Evolutionary conservation across 306 rosid genomes (phyloP), one percentile per base, ranked within the genome.

Genomic region (Glycine soja): DNA sequence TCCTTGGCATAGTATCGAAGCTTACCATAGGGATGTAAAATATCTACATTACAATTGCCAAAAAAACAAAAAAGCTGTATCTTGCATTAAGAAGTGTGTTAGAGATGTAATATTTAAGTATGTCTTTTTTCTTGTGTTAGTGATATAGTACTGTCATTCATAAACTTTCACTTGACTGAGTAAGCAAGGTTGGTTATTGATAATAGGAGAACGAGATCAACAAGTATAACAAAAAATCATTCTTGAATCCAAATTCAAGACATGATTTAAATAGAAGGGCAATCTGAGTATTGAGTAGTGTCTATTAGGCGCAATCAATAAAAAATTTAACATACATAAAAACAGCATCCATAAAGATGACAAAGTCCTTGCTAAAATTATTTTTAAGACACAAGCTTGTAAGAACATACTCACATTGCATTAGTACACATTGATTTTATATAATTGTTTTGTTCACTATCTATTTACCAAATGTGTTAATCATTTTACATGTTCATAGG

Each of bases 401-500:
- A 62, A 62, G 10, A 9, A 62, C 45, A 11, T 10, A 11, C 2
- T 36, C 16, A 64, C 7, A 47, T 52, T 0, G 14, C 62, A 50
- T 8, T 34, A 14, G 47, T 34, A 42, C n/a, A 34, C 8, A 51
- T 9, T 50, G 10, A n/a, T 52, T 34, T 52, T n/a, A 38, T n/a
- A 53, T 51, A 50, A 34, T 38, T 38, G 43, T 38, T 38, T 38
- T 38, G 43, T 5, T 38, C 7, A 38, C 43, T 38, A 38, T 38
- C 43, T 38, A 3, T 38, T 38, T 38, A 4, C 43, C 43, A 38
- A 38, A 38, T 38, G 43, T 38, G 24, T 19, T 19, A 19, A 38
- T 7, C 43, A 38, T 38, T 24, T 38, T 72, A 83, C 46, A 80
- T 71, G 7, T 61, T 54, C 18, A 47, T 70, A 90, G 97, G 92